These are phyloP conservation scores for Triadica sebifera DNA, from an alignment of 345 rosid species.

Conservation along the genomic window DNA sequence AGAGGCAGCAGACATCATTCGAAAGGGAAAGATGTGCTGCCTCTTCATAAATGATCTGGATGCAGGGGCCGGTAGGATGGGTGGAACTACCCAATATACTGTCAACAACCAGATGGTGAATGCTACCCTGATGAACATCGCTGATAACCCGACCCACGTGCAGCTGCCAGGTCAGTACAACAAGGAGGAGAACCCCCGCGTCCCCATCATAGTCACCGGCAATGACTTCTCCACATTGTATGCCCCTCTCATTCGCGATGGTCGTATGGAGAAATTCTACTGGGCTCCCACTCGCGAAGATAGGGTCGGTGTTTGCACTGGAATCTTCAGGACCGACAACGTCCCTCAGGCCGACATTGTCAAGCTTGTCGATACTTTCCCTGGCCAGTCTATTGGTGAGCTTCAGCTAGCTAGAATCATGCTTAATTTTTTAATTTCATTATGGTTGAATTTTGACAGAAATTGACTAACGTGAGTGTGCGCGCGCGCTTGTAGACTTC, in stretches of 20 bases:
- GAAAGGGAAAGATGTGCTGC: slow-evolving; percentile 55
- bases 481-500: slow-evolving; percentile 33
- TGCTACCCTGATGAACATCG: slow-evolving; percentile 62
- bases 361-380: slow-evolving; percentile 51
- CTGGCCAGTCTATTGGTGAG: slow-evolving; percentile 59
- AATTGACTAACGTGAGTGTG: not conserved
- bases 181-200: slow-evolving; percentile 54
- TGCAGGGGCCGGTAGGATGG: slow-evolving; percentile 56
- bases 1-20: slow-evolving; percentile 49
- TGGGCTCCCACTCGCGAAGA: slow-evolving; percentile 64
- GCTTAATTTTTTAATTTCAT: too few species aligned
- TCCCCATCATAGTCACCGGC: slow-evolving; percentile 55
- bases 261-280: slow-evolving; percentile 61
- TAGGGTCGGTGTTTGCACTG: slow-evolving; percentile 46
- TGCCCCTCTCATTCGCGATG: slow-evolving; percentile 61
- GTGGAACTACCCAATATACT: slow-evolving; percentile 55
- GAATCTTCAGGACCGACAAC: slow-evolving; percentile 47
- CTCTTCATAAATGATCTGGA: slow-evolving; percentile 55
- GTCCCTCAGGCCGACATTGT: slow-evolving; percentile 41
- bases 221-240: slow-evolving; percentile 59
- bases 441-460: not conserved
- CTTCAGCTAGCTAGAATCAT: not conserved
- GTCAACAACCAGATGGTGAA: slow-evolving; percentile 65
- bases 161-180: slow-evolving; percentile 59
- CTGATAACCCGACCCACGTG: slow-evolving; percentile 59